Evolutionary conservation across 805 yeast genomes (phyloP), one percentile per base, ranked within the genome.

Genomic region (Cyberlindnera xylosilytica): DNA sequence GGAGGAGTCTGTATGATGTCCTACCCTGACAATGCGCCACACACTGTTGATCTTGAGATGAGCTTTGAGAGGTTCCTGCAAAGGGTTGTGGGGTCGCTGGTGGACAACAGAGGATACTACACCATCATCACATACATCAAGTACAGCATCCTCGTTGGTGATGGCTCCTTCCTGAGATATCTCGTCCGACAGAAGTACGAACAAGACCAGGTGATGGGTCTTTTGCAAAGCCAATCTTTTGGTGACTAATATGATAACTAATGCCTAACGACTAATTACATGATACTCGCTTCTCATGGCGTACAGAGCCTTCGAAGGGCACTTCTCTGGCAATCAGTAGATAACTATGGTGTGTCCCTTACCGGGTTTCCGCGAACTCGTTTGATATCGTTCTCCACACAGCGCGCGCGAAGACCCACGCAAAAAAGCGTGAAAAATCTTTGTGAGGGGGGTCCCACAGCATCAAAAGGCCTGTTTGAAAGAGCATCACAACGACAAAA

Each of bases 371-470:
- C 44, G 44, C 44, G 44, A 36, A 36, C 34, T 32, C 24, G 36
- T 24, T 38, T 16, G 13, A 22, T 32, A 28, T 16, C 8, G 15
- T 15, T 11, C 20, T 7, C 19, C 13, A 6, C 8, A 28, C 28
- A 22, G 16, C 15, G 20, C 28, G 16, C 26, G 28, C 7, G 20
- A 15, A 13, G 38, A 44, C 43, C 47, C 43, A 44, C 47, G 47
- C 47, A 44, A 44, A 42, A 42, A 42, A 42, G 32, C 28, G 45
- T 44, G 48, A 44, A 44, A 44, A 44, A 44, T 44, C 48, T 44
- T 44, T 40, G 42, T 15, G n/a, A 27, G 13, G 32, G n/a, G n/a
- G n/a, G n/a, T n/a, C n/a, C n/a, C n/a, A n/a, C n/a, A n/a, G n/a
- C n/a, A n/a, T n/a, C n/a, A n/a, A n/a, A n/a, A n/a, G n/a, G n/a